phyloP scores from a whole-genome alignment of 768 basidiomycete genomes.

The Kockovaella imperatae region DNA sequence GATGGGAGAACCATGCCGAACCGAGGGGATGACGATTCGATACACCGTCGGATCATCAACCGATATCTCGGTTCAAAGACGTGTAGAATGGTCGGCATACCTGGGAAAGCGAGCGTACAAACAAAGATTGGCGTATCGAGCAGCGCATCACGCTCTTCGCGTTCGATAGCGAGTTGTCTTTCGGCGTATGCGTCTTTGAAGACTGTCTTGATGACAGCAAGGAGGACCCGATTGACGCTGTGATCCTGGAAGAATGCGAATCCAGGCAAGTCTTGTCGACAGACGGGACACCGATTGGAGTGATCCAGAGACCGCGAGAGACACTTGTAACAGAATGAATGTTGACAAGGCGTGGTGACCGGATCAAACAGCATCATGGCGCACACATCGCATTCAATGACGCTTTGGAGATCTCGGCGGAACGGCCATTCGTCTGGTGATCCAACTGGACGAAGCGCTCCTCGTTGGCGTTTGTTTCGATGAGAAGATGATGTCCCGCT shows the following conservation, averaged over 20 bases:
- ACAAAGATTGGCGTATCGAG: slow-evolving; percentile 88
- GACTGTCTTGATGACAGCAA: slow-evolving; percentile 62
- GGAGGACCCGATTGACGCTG: slow-evolving; percentile 61
- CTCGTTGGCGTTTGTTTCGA: slow-evolving; percentile 3
- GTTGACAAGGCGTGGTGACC: slow-evolving; percentile 89
- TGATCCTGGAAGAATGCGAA: slow-evolving; percentile 74
- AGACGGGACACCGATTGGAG: slow-evolving; percentile 70
- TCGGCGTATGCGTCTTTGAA: slow-evolving; percentile 63
- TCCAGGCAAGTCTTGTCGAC: slow-evolving; percentile 67
- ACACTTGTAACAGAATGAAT: slow-evolving; percentile 86
- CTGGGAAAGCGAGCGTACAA: slow-evolving; percentile 82
- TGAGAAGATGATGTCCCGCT: too few species aligned
- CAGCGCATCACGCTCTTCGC: slow-evolving; percentile 67
- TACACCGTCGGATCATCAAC: slow-evolving; percentile 91
- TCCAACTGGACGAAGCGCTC: not conserved
- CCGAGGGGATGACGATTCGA: slow-evolving; percentile 63
- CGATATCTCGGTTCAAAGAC: slow-evolving; percentile 94
- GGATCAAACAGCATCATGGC: slow-evolving; percentile 74
- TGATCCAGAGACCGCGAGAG: slow-evolving; percentile 87
- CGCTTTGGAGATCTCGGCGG: slow-evolving; percentile 49
- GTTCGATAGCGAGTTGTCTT: slow-evolving; percentile 57
- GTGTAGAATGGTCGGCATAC: slow-evolving; percentile 79
- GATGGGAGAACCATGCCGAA: slow-evolving; percentile 89
- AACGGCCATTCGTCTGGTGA: slow-evolving; percentile 24
- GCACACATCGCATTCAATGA: slow-evolving; percentile 87